A percentile compares a stretch with the other conserved stretches of the same genome.
phyloP scores from a whole-genome alignment of 495 filamentous ascomycete genomes.

The Hypoxylon fragiforme region DNA sequence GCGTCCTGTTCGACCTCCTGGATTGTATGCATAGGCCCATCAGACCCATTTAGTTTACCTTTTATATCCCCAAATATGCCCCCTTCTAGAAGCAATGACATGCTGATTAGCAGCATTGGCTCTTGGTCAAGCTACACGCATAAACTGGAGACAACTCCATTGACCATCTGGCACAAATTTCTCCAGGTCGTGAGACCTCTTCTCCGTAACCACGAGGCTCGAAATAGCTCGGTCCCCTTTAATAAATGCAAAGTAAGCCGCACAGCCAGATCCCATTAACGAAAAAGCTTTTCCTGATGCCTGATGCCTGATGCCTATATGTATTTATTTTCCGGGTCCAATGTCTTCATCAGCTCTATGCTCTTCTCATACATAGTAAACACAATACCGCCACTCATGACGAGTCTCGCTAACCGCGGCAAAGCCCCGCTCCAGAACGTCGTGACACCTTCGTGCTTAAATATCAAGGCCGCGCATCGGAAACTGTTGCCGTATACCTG shows the following conservation, averaged over 20 bases:
- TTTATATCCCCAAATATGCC: neutral
- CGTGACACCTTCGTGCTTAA: conserved; percentile 83
- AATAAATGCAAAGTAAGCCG: neutral
- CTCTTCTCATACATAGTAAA: conserved; percentile 99
- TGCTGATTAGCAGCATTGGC: too few species aligned
- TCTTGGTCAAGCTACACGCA: neutral
- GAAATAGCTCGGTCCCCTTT: neutral
- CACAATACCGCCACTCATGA: conserved; percentile 93
- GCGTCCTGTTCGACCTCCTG: too few species aligned
- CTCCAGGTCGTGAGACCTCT: too few species aligned
- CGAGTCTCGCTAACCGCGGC: conserved; percentile 78
- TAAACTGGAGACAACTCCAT: neutral
- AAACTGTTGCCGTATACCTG: conserved; percentile 86
- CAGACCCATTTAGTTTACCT: neutral
- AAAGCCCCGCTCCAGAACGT: conserved; percentile 95
- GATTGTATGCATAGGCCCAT: neutral
- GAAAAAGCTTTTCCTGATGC: conserved; percentile 1
- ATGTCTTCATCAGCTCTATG: conserved; percentile 79
- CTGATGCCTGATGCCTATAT: conserved; percentile 59
- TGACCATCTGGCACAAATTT: too few species aligned
- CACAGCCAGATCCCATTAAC: neutral
- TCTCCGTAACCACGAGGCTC: neutral
- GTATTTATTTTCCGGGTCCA: conserved; percentile 86
- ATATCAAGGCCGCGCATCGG: conserved; percentile 78
- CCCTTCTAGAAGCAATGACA: neutral